A percentile compares a stretch with the other conserved stretches of the same genome.
phyloP scores from a whole-genome alignment of 805 yeast species.

The Candida boleticola region DNA sequence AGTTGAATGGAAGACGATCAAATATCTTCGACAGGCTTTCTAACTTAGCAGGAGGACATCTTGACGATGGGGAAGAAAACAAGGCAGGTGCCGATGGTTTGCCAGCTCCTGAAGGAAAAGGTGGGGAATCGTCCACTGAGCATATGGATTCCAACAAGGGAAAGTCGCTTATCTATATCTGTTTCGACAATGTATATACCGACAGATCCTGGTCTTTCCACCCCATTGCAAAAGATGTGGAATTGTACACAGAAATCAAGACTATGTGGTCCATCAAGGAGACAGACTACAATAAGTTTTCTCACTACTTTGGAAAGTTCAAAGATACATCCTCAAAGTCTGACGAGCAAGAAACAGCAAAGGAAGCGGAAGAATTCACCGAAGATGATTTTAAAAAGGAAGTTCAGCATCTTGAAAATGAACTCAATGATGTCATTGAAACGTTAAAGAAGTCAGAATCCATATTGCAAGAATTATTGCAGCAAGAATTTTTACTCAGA shows the following conservation, averaged over 20 bases:
- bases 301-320: conserved; percentile 30
- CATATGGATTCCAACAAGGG: conserved; percentile 20
- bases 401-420: conserved; percentile 26
- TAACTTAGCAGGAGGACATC: conserved; percentile 3
- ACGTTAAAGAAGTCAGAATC: conserved; percentile 27
- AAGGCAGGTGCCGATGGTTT: background rate
- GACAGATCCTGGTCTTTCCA: conserved; percentile 44
- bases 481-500: conserved; percentile 33
- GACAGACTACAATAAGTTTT: conserved; percentile 35
- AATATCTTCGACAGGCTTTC: conserved; percentile 8
- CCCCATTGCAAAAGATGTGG: conserved; percentile 30
- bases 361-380: conserved; percentile 16
- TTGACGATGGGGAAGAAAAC: background rate
- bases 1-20: conserved; percentile 5
- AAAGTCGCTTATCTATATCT: conserved; percentile 31
- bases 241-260: conserved; percentile 33
- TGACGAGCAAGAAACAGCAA: conserved; percentile 2
- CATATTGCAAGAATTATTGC: conserved; percentile 25
- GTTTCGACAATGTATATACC: conserved; percentile 41
- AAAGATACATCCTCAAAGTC: conserved; percentile 6
- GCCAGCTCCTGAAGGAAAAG: background rate
- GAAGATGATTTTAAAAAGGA: conserved; percentile 33
- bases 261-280: conserved; percentile 31
- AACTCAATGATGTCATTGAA: conserved; percentile 29
- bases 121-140: conserved; percentile 10